phyloP scores from a whole-genome alignment of 768 basidiomycete genomes.

The Boletus vermiculosoides region DNA sequence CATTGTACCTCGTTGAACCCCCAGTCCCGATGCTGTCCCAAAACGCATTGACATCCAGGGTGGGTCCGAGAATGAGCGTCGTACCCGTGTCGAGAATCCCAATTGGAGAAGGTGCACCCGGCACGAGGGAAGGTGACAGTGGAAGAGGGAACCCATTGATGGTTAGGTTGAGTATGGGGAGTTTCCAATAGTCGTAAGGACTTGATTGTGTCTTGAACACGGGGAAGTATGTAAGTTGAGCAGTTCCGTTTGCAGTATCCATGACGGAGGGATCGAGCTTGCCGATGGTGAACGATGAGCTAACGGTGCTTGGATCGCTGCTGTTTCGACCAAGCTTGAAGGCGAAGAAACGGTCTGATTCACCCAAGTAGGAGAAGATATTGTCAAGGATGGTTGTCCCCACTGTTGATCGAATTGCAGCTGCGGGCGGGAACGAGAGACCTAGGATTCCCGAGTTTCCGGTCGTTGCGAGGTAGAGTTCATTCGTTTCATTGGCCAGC shows the following conservation, averaged over 20 bases:
- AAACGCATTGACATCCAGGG: slow-evolving; percentile 50
- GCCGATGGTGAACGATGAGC: slow-evolving; percentile 54
- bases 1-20: slow-evolving; percentile 38
- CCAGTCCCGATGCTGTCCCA: slow-evolving; percentile 47
- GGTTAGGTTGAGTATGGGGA: slow-evolving; percentile 45
- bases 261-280: slow-evolving; percentile 39
- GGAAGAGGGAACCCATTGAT: slow-evolving; percentile 42
- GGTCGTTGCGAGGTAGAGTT: slow-evolving; percentile 43
- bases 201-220: slow-evolving; percentile 38
- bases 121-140: slow-evolving; percentile 46
- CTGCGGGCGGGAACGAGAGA: slow-evolving; percentile 47
- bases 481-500: slow-evolving; percentile 42
- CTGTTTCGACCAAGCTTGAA: slow-evolving; percentile 44
- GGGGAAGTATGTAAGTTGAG: slow-evolving; percentile 36
- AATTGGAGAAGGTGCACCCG: slow-evolving; percentile 41
- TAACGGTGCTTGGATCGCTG: slow-evolving; percentile 15
- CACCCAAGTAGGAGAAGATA: slow-evolving; percentile 42
- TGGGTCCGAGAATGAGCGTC: slow-evolving; percentile 54
- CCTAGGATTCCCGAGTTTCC: slow-evolving; percentile 58
- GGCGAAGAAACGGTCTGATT: slow-evolving; percentile 46
- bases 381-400: slow-evolving; percentile 50
- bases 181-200: slow-evolving; percentile 58
- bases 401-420: slow-evolving; percentile 43
- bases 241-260: slow-evolving; percentile 27
- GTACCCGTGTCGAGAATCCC: slow-evolving; percentile 66